phyloP scores from a whole-genome alignment of 176 grass and related monocot genomes.

The Metroxylon sagu region DNA sequence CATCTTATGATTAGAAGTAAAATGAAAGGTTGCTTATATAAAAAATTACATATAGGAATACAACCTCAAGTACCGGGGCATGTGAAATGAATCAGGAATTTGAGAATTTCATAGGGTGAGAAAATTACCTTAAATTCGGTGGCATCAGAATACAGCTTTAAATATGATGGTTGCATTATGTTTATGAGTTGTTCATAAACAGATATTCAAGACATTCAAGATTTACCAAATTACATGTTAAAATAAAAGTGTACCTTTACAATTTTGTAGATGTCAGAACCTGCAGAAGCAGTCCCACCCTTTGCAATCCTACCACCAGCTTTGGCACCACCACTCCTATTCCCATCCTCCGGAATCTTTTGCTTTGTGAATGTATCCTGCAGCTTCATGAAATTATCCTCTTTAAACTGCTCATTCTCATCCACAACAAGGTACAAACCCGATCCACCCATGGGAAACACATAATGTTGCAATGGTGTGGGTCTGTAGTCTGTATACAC shows the following conservation, averaged over 20 bases:
- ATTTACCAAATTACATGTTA: neutral
- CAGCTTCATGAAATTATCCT: slow-evolving; percentile 86
- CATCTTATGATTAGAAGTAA: too few relatives aligned
- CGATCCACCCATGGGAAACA: slow-evolving; percentile 84
- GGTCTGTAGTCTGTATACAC: slow-evolving; percentile 99
- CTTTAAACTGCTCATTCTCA: slow-evolving; percentile 90
- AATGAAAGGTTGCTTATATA: too few relatives aligned
- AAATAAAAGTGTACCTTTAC: slow-evolving; percentile 45
- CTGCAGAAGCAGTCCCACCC: slow-evolving; percentile 59
- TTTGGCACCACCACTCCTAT: slow-evolving; percentile 45
- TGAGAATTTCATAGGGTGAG: too few relatives aligned
- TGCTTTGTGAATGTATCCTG: slow-evolving; percentile 74
- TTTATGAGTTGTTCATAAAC: too few relatives aligned
- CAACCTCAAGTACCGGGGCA: too few relatives aligned
- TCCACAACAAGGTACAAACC: slow-evolving; percentile 94
- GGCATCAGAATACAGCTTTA: too few relatives aligned
- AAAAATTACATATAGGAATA: too few relatives aligned
- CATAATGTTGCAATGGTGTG: slow-evolving; percentile 89
- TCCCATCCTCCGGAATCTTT: slow-evolving; percentile 37
- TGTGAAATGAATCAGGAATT: too few relatives aligned
- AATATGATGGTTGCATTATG: too few relatives aligned
- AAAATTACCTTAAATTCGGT: too few relatives aligned
- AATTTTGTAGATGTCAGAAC: slow-evolving; percentile 84
- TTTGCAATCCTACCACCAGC: slow-evolving; percentile 62
- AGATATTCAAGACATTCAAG: too few relatives aligned